A percentile compares a stretch with the other conserved stretches of the same genome.
Conservation (phyloP, 805 yeast genomes). For the Pichia eremophila region DNA sequence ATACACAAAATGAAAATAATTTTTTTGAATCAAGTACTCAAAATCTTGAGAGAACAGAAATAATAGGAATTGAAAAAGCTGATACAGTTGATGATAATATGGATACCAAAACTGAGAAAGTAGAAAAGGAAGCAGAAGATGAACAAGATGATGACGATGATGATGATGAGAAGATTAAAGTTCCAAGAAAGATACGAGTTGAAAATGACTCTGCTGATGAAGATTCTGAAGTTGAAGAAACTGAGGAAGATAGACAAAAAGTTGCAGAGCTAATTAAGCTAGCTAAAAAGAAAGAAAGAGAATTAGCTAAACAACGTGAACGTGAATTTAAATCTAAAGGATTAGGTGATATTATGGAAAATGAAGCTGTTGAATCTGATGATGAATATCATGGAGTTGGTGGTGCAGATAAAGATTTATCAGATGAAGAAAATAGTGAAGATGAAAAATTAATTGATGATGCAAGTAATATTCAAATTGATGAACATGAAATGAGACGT, state of each 20-base stretch:
- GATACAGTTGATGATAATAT: background rate
- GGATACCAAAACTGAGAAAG: background rate
- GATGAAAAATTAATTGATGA: constrained; percentile 76
- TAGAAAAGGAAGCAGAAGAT: background rate
- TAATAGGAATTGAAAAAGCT: no score
- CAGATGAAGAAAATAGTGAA: constrained; percentile 59
- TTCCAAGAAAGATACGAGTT: constrained; percentile 4
- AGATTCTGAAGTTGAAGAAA: constrained; percentile 25
- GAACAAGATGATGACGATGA: constrained; percentile 11
- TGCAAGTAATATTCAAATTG: constrained; percentile 44
- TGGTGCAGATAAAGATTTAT: constrained; percentile 54
- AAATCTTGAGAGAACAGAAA: background rate
- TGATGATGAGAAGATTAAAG: constrained; percentile 16
- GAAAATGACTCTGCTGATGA: constrained; percentile 9
- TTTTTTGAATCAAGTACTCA: background rate
- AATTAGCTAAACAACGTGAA: constrained; percentile 25
- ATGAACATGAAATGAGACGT: constrained; percentile 49
- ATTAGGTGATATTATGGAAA: constrained; percentile 52
- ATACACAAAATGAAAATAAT: background rate
- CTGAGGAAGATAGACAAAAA: constrained; percentile 30
- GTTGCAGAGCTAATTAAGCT: constrained; percentile 15
- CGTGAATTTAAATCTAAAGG: constrained; percentile 52
- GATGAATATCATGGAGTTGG: constrained; percentile 84
- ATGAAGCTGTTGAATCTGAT: constrained; percentile 82
- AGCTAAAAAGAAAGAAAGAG: constrained; percentile 18